phyloP scores from a whole-genome alignment of 1,139 yeast species.

The Scheffersomyces titani region DNA sequence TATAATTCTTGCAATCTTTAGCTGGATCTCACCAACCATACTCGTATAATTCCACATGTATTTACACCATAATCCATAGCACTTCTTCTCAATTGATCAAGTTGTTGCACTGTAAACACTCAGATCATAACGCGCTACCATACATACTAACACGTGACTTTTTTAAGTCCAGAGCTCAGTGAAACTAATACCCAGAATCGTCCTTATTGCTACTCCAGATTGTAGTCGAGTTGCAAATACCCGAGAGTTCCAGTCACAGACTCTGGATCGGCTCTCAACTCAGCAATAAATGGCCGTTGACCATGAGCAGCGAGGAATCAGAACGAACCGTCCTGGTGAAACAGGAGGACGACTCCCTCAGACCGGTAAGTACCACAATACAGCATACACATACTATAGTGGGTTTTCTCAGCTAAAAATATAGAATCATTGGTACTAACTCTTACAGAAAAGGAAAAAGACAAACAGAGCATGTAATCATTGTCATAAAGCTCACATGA shows the following conservation, averaged over 20 bases:
- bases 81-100: not conserved
- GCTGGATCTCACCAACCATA: no score
- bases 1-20: not conserved
- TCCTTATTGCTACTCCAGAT: not conserved
- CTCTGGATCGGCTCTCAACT: not conserved
- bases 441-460: constrained; percentile 45
- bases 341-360: not conserved
- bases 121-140: not conserved
- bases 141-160: not conserved
- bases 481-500: constrained; percentile 84
- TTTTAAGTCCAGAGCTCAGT: not conserved
- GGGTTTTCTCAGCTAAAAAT: no score
- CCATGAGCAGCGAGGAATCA: not conserved
- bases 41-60: no score
- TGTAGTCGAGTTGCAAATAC: not conserved
- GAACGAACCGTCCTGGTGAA: not conserved
- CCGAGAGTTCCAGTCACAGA: not conserved
- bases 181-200: not conserved
- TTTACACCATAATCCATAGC: not conserved
- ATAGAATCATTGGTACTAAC: not conserved
- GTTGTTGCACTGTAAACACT: not conserved
- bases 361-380: not conserved
- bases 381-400: no score
- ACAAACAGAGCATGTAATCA: constrained; percentile 84
- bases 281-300: not conserved